Base-by-base conservation (phyloP, 495 filamentous ascomycete genomes). In the Parathielavia hyrcaniae region DNA sequence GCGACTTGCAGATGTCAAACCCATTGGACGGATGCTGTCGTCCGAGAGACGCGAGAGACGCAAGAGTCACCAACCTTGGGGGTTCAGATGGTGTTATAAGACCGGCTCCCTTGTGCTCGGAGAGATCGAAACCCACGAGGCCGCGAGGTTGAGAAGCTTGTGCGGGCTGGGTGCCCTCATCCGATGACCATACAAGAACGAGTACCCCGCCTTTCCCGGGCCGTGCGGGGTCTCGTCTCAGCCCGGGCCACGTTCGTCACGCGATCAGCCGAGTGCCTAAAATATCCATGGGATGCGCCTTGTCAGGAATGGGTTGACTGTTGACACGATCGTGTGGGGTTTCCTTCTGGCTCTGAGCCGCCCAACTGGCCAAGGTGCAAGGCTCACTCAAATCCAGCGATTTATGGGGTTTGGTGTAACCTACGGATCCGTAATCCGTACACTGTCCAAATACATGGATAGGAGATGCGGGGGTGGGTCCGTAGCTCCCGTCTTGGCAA, bases 391-490 rank as follows among this genome's bases (percentile, higher is more conserved):
- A 45, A 54, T 22, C n/a, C 17, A 26, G 39, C 9, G 17, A 45
- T 36, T 54, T 45, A 4, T 44, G 40, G 39, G 19, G 23, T n/a
- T n/a, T n/a, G n/a, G n/a, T n/a, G n/a, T n/a, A n/a, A n/a, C n/a
- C n/a, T n/a, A n/a, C n/a, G n/a, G n/a, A n/a, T n/a, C n/a, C n/a
- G n/a, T n/a, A n/a, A n/a, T n/a, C n/a, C n/a, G n/a, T n/a, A n/a
- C n/a, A n/a, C n/a, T n/a, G n/a, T n/a, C n/a, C n/a, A n/a, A n/a
- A n/a, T n/a, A n/a, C n/a, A n/a, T n/a, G n/a, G n/a, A n/a, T n/a
- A n/a, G 17, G n/a, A 45, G 26, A 54, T 54, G 52, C 52, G 52
- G 52, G 50, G 52, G 52, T 54, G 52, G 52, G 39, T 3, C 26
- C 6, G 26, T 6, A 6, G 26, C 3, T 30, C 26, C 6, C n/a